A percentile compares a stretch with the other conserved stretches of the same genome.
Evolutionary conservation across 129 eudicot genomes (phyloP).

Genomic region (Flaveria linearis): DNA sequence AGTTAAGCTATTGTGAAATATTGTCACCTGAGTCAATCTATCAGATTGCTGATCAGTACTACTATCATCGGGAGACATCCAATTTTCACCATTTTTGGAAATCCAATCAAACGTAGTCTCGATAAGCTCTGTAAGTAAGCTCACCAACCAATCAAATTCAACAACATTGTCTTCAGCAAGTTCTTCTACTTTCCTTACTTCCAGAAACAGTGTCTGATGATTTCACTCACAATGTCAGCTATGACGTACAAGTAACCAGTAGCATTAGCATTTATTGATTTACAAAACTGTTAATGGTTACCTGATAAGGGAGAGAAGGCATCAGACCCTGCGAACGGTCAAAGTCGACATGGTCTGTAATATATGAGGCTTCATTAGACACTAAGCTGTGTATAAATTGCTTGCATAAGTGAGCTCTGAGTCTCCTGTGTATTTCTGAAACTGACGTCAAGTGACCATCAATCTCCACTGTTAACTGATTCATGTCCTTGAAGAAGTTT

Average conservation of each 20-base stretch:
- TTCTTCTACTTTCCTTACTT: constrained; percentile 63
- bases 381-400: constrained; percentile 44
- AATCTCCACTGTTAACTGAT: constrained; percentile 41
- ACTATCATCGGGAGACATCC: constrained; percentile 17
- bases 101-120: constrained; percentile 50
- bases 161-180: constrained; percentile 51
- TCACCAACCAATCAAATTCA: constrained; percentile 56
- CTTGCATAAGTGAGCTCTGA: constrained; percentile 44
- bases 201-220: constrained; percentile 60
- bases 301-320: constrained; percentile 74
- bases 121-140: constrained; percentile 47
- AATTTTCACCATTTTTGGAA: constrained; percentile 36
- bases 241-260: constrained; percentile 14
- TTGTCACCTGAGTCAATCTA: constrained; percentile 56
- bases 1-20: background rate
- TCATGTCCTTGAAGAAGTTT: constrained; percentile 47
- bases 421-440: constrained; percentile 40
- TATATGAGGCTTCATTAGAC: constrained; percentile 29
- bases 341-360: constrained; percentile 31
- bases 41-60: constrained; percentile 34
- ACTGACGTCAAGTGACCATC: constrained; percentile 34
- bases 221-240: constrained; percentile 22
- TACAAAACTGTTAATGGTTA: constrained; percentile 28
- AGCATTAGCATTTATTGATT: background rate
- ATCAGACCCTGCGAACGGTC: constrained; percentile 17